Percentiles rank a stretch among this genome's conserved stretches.
Conservation (phyloP, 192 early-diverging fungal genomes). For the Backusella circina region DNA sequence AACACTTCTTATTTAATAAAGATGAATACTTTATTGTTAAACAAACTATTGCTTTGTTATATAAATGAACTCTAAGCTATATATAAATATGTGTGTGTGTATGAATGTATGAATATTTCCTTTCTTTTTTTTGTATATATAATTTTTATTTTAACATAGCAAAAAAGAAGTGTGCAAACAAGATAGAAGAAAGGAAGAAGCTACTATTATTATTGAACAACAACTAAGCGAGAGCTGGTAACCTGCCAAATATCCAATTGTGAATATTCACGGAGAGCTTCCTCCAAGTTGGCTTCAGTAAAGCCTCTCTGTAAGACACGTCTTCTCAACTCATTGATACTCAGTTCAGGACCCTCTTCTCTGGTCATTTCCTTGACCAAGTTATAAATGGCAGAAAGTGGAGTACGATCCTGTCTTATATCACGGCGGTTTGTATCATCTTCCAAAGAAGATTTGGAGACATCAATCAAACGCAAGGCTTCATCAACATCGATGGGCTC, state of each 20-base stretch:
- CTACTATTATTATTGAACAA: slow-evolving; percentile 19
- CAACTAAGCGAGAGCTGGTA: slow-evolving; percentile 46
- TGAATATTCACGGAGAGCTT: slow-evolving; percentile 69
- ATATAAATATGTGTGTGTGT: neutral
- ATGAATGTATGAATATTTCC: neutral
- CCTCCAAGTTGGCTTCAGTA: slow-evolving; percentile 71
- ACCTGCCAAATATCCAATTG: slow-evolving; percentile 73
- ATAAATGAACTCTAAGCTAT: neutral
- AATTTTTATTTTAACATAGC: neutral
- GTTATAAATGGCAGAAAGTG: slow-evolving; percentile 66
- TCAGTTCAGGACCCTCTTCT: slow-evolving; percentile 46
- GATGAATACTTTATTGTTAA: neutral
- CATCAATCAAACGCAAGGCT: slow-evolving; percentile 85
- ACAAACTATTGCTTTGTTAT: neutral
- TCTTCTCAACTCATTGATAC: slow-evolving; percentile 61
- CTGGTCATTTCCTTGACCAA: slow-evolving; percentile 76
- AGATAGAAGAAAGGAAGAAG: neutral
- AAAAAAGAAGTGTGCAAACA: neutral
- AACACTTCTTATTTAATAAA: neutral
- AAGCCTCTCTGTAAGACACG: slow-evolving; percentile 74
- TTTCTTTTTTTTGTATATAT: neutral
- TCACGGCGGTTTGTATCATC: slow-evolving; percentile 45
- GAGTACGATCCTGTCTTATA: slow-evolving; percentile 44
- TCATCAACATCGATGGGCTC: slow-evolving; percentile 83
- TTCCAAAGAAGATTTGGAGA: slow-evolving; percentile 82